Base-by-base conservation (phyloP, 345 rosid species). In the Luvunga scandens region DNA sequence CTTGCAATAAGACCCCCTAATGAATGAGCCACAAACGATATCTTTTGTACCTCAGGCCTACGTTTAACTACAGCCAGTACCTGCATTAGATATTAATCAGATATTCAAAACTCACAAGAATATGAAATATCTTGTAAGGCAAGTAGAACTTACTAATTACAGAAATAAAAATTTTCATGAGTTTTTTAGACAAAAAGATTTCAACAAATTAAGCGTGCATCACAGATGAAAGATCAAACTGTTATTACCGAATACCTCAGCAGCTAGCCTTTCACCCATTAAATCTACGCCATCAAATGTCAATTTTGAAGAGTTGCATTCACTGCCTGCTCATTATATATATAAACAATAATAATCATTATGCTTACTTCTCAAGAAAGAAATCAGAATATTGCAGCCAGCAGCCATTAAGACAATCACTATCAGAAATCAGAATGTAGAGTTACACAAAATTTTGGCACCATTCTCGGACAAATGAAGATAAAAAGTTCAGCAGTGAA, bases 1-100 rank as follows among this genome's bases (percentile, higher is more conserved):
- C 99, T 92, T 63, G 99, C 97, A 83, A 95, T 84, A 82, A 95
- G 94, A 62, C 99, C 99, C 34, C 99, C 99, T 84, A 95, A 80
- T 27, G 99, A 95, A 81, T 95, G 99, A 77, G 98, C 98, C 73
- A 95, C 91, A 73, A 95, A 93, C 38, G 99, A 95, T 69, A 95
- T 95, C 91, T 92, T 95, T 76, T 31, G 85, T 68, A 92, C 80
- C 39, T 85, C 89, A 78, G 82, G 90, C 84, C 92, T 81, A 69
- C 75, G 80, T 80, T 81, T 87, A 57, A 91, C 85, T 79, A 95
- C 97, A 81, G 83, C 83, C 87, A 84, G 78, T 69, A 95, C 95
- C 98, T 95, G 82, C 82, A 84, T 78, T 24, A 79, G 56, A 70
- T 57, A 67, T 72, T 63, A 68, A 79, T 55, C 69, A 84, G 42